Evolutionary conservation across 1,284 basidiomycete species (phyloP), one percentile per base, ranked within the genome.

Genomic region (Taiwanofungus camphoratus): DNA sequence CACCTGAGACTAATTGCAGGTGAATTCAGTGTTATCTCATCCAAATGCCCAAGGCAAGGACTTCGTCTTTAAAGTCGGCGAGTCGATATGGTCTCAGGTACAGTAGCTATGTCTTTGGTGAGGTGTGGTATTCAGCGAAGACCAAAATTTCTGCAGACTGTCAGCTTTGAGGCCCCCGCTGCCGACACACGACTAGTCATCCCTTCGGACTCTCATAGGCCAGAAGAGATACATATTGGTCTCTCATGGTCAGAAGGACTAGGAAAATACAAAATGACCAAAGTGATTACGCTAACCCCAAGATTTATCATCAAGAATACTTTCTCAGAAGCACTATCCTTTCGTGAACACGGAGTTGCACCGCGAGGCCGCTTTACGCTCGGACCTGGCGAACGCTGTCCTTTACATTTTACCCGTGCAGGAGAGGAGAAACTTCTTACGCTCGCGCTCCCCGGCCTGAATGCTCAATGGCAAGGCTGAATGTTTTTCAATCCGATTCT

Each of bases 201-300:
- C 50, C 74, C 82, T 2, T 82, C 85, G 2, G 70, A 77, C 36
- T 73, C 71, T 27, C 77, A 78, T 44, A 86, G 76, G 54, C 68
- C 78, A n/a, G 84, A 87, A 40, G 88, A 94, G 61, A 77, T 87
- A 48, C 90, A 94, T 57, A 67, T 92, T 27, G 96, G 96, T 5
- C 60, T 99, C 39, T 95, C 92, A 4, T 97, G 96, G 76, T 77
- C 81, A 16, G 94, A 97, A 62, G 95, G 95, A 3, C 68, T 87
- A 20, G 96, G 96, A 36, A 96, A 94, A 73, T 99, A 98, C 67
- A 97, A 98, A 63, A 70, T 99, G 36, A 87, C 87, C 21, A 98
- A 98, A 67, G 88, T 98, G 50, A 85, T 99, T 57, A 96, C 91
- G 1, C 69, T 99, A 30, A 75, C 87, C 5, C 96, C 96, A 11